Evolutionary conservation across 176 grass and related monocot species (phyloP).

Genomic region (Tuctoria greenei): DNA sequence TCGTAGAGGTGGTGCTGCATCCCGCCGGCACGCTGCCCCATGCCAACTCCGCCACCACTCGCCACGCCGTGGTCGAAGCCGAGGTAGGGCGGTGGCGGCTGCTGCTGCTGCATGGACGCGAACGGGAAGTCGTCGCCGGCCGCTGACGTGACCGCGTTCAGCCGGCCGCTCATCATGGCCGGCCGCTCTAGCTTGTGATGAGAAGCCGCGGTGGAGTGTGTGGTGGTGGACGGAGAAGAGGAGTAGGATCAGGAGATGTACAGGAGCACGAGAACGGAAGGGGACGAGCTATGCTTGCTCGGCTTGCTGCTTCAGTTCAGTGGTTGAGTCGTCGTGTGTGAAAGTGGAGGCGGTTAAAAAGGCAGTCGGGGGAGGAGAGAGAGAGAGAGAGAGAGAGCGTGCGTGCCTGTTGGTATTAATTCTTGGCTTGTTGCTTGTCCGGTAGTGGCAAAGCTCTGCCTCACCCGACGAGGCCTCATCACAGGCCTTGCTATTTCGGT

Average conservation of each 20-base stretch:
- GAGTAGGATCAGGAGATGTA: background rate
- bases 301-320: background rate
- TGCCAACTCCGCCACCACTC: background rate
- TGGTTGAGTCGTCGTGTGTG: background rate
- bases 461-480: slow-evolving; percentile 14
- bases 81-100: slow-evolving; percentile 17
- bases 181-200: too few species aligned
- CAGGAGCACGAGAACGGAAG: slow-evolving; percentile 4
- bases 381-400: background rate
- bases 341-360: slow-evolving; percentile 50
- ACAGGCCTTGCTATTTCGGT: slow-evolving; percentile 34
- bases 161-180: slow-evolving; percentile 49
- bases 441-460: slow-evolving; percentile 26
- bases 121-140: slow-evolving; percentile 41
- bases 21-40: slow-evolving; percentile 13
- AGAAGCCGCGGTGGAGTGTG: background rate
- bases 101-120: slow-evolving; percentile 40
- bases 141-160: background rate
- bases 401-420: slow-evolving; percentile 32
- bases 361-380: slow-evolving; percentile 4
- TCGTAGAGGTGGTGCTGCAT: slow-evolving; percentile 44
- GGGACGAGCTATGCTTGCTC: background rate
- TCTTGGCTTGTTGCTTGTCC: slow-evolving; percentile 41
- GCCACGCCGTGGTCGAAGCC: slow-evolving; percentile 42
- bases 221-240: background rate